Evolutionary conservation across 345 rosid species (phyloP), one percentile per base, ranked within the genome.

Genomic region (Citrus unshiu): DNA sequence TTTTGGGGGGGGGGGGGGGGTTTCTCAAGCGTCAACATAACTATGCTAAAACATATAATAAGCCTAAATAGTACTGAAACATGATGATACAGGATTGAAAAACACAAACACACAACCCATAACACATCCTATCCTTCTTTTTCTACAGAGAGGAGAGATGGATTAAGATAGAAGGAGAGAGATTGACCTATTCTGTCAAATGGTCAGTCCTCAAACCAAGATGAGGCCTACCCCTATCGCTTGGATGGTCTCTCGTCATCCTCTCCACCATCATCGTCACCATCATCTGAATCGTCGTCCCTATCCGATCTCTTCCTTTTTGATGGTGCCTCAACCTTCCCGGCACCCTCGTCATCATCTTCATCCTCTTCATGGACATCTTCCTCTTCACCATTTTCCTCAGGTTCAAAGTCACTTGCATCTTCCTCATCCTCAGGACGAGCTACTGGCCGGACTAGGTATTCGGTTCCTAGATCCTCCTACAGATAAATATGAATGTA

Each of bases 341-440:
- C 92, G 10, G 81, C 81, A 77, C 75, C 89, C 12, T 66, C 83
- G 4, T 76, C 82, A 4, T 46, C 80, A 1, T 88, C 82, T 4
- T 76, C 85, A 13, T 83, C 90, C 49, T 86, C 89, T 56, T 86
- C 93, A 0, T 90, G 90, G 1, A 57, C 32, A 3, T 90, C 94
- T 1, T 93, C 93, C 7, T 87, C 95, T 6, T 88, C 91, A 37
- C 91, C 95, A 29, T 90, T 92, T 84, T 93, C 98, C 64, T 88
- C 93, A 0, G 95, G 95, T 73, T 93, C 98, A 35, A 93, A 92
- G 83, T 93, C 98, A 77, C 97, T 93, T 16, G 95, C 96, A 30
- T 95, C 95, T 78, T 92, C 98, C 83, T 95, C 98, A 13, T 93
- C 98, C 80, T 95, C 98, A 16, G 98, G 88, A 6, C 79, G 81